Evolutionary conservation across 2,329 filamentous ascomycete species (phyloP).

Genomic region (Pestalotiopsis sp.): DNA sequence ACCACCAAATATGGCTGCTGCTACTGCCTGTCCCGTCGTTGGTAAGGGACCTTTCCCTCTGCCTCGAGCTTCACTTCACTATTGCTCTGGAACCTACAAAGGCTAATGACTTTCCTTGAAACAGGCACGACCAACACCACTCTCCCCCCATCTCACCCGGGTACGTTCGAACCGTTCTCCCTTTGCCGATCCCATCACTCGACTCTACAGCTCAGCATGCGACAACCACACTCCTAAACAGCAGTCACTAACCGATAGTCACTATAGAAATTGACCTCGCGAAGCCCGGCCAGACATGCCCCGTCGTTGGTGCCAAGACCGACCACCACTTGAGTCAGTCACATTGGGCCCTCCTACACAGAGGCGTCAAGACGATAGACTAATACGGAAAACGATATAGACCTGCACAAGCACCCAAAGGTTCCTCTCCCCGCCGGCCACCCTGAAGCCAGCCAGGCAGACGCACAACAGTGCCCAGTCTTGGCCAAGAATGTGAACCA

Average conservation of each 20-base stretch:
- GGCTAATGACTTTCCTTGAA: background rate
- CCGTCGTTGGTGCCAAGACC: constrained; percentile 43
- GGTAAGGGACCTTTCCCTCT: background rate
- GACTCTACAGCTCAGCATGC: background rate
- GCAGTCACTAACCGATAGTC: background rate
- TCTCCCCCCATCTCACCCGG: constrained; percentile 12
- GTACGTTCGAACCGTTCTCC: constrained; percentile 1
- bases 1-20: background rate
- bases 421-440: constrained; percentile 31
- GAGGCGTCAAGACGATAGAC: background rate
- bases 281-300: constrained; percentile 41
- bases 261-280: constrained; percentile 43
- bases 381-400: constrained; percentile 8
- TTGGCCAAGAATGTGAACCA: constrained; percentile 37
- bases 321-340: constrained; percentile 37
- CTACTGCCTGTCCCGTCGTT: constrained; percentile 7
- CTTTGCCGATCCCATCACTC: background rate
- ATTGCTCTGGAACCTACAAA: background rate
- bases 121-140: constrained; percentile 14
- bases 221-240: background rate
- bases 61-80: background rate
- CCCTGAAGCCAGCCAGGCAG: constrained; percentile 28
- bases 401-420: constrained; percentile 41
- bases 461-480: constrained; percentile 41
- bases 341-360: background rate